These are phyloP conservation scores for Penicillium sp. DNA, from an alignment of 2,329 filamentous ascomycete species.

Conservation along the genomic window DNA sequence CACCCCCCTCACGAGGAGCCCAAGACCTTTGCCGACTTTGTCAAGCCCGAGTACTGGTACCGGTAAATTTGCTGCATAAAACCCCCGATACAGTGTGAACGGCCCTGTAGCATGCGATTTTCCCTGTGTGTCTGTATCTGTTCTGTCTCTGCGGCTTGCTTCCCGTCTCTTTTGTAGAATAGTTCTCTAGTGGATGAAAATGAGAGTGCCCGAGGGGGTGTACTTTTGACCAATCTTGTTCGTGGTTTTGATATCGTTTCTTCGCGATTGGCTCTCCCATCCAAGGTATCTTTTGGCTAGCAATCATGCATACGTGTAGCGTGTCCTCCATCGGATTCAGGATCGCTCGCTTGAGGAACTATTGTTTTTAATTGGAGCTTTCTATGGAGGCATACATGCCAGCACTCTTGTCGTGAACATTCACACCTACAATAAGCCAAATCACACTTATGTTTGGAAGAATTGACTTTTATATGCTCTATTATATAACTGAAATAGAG, in stretches of 20 bases:
- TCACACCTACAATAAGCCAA: too few species aligned
- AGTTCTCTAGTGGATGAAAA: constrained; percentile 30
- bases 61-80: constrained; percentile 36
- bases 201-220: constrained; percentile 22
- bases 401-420: too few species aligned
- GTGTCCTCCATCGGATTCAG: too few species aligned
- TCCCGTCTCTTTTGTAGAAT: constrained; percentile 29
- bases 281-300: neutral
- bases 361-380: neutral
- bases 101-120: constrained; percentile 14
- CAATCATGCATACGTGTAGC: too few species aligned
- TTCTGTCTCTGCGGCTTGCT: constrained; percentile 20
- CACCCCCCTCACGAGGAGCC: constrained; percentile 68
- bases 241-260: neutral
- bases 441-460: too few species aligned
- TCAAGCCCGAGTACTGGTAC: constrained; percentile 93
- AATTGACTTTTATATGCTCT: too few species aligned
- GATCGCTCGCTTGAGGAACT: too few species aligned
- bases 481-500: too few species aligned
- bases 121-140: constrained; percentile 21
- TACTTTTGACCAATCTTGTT: constrained; percentile 15
- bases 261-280: neutral
- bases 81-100: constrained; percentile 21
- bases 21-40: constrained; percentile 94
- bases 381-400: neutral